Percentiles rank a stretch among this genome's conserved stretches.
Conservation (phyloP, 495 filamentous ascomycete genomes). For the Poronia punctata region DNA sequence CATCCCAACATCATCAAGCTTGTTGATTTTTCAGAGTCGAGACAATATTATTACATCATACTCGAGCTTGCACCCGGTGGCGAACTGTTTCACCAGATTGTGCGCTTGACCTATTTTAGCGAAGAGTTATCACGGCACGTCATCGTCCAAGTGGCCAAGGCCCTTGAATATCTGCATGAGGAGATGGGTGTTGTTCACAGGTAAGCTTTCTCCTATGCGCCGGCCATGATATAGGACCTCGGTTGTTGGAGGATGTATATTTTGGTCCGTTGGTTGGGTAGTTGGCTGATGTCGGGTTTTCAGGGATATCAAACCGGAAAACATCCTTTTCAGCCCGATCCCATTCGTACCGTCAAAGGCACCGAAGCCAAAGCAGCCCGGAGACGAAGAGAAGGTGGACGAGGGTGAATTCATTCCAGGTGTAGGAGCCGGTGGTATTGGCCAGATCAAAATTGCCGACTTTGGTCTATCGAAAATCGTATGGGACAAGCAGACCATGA, state of each 20-base stretch:
- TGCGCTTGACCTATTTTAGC: constrained; percentile 96
- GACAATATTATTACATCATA: constrained; percentile 94
- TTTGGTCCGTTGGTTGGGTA: background rate
- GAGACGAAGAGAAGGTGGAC: constrained; percentile 95
- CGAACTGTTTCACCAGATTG: constrained; percentile 97
- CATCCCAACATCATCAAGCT: constrained; percentile 93
- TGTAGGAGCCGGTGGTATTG: constrained; percentile 85
- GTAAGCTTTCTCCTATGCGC: constrained; percentile 56
- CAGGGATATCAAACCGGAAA: constrained; percentile 98
- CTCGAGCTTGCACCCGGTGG: constrained; percentile 92
- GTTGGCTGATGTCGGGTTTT: background rate
- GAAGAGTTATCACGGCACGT: constrained; percentile 92
- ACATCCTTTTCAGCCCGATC: constrained; percentile 84
- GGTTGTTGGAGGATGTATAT: background rate
- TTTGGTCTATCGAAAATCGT: constrained; percentile 97
- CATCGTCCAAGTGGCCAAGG: constrained; percentile 86
- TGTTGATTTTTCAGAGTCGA: constrained; percentile 86
- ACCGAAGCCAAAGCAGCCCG: constrained; percentile 68
- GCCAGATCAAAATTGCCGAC: constrained; percentile 92
- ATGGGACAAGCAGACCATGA: constrained; percentile 99
- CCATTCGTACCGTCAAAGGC: constrained; percentile 72
- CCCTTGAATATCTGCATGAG: constrained; percentile 90
- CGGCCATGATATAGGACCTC: background rate
- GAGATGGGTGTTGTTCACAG: constrained; percentile 92
- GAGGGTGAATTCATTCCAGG: constrained; percentile 89